Evolutionary conservation across 2,329 filamentous ascomycete species (phyloP).

Genomic region (Venturia carpophila): DNA sequence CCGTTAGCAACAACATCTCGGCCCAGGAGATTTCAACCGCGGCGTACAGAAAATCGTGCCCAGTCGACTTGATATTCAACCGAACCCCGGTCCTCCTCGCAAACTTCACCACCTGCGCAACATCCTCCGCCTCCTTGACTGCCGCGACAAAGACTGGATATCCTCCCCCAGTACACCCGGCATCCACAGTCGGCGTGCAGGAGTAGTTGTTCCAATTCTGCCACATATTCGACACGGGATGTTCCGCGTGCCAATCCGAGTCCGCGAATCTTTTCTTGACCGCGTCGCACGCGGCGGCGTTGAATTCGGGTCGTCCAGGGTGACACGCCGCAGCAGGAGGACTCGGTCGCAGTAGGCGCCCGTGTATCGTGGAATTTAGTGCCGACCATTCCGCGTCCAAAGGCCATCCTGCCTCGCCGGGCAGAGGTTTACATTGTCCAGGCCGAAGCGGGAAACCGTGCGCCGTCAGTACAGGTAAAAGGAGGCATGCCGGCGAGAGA

Average conservation of each 20-base stretch:
- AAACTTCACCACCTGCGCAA: conserved; percentile 15
- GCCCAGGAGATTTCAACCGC: too few species aligned
- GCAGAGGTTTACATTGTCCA: conserved; percentile 9
- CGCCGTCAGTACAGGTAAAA: too few species aligned
- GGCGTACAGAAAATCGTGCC: conserved; percentile 15
- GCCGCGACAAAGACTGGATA: conserved; percentile 18
- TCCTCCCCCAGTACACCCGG: conserved; percentile 7
- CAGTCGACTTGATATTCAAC: conserved; percentile 17
- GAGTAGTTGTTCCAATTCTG: conserved; percentile 18
- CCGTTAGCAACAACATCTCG: not conserved
- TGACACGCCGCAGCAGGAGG: conserved; percentile 18
- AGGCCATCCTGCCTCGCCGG: conserved; percentile 8
- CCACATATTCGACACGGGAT: conserved; percentile 13
- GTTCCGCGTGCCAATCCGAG: conserved; percentile 8
- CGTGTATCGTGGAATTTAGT: conserved; percentile 6
- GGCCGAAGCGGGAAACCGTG: not conserved
- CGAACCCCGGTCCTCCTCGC: conserved; percentile 17
- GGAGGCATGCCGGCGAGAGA: too few species aligned
- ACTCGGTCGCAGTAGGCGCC: not conserved
- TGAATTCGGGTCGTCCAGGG: not conserved
- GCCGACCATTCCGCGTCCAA: conserved; percentile 10
- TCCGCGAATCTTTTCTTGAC: conserved; percentile 3
- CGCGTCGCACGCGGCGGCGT: not conserved
- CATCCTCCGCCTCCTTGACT: conserved; percentile 13
- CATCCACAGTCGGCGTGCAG: conserved; percentile 5